Conservation (phyloP, 345 rosid species). For the Acer campestre region DNA sequence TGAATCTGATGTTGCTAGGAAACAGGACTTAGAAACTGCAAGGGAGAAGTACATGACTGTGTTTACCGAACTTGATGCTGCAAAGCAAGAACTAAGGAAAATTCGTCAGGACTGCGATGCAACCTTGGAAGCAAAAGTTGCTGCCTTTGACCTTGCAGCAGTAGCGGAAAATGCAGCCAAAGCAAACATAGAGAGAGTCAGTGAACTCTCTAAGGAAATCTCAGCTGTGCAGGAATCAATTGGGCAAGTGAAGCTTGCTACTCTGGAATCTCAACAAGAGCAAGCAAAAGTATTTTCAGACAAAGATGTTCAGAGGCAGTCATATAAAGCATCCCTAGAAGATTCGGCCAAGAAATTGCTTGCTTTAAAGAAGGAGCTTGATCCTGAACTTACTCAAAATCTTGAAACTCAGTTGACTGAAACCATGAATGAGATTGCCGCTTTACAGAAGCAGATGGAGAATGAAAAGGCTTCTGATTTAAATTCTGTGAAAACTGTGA, state of each 20-base stretch:
- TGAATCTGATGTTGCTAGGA: conserved; percentile 44
- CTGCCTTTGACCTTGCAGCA: conserved; percentile 59
- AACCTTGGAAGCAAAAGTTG: conserved; percentile 51
- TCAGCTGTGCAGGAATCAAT: conserved; percentile 70
- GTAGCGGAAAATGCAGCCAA: conserved; percentile 65
- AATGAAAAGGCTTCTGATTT: conserved; percentile 73
- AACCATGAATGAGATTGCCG: conserved; percentile 59
- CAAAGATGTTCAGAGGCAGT: conserved; percentile 66
- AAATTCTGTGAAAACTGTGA: conserved; percentile 66
- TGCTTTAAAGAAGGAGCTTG: conserved; percentile 61
- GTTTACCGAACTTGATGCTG: conserved; percentile 64
- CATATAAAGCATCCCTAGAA: conserved; percentile 64
- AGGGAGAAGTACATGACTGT: conserved; percentile 60
- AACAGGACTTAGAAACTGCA: conserved; percentile 54
- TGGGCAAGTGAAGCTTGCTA: conserved; percentile 79
- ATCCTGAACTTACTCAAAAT: conserved; percentile 61
- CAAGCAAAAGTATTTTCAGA: conserved; percentile 67
- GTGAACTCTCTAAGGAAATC: conserved; percentile 77
- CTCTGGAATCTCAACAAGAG: conserved; percentile 66
- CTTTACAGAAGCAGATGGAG: conserved; percentile 70
- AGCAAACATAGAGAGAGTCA: conserved; percentile 67
- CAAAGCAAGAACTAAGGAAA: conserved; percentile 79
- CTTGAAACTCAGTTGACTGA: conserved; percentile 69
- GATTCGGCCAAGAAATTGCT: conserved; percentile 61
- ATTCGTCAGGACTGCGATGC: conserved; percentile 66